Base-by-base conservation (phyloP, 78 protist species). In the Dictyostelium firmibasis region DNA sequence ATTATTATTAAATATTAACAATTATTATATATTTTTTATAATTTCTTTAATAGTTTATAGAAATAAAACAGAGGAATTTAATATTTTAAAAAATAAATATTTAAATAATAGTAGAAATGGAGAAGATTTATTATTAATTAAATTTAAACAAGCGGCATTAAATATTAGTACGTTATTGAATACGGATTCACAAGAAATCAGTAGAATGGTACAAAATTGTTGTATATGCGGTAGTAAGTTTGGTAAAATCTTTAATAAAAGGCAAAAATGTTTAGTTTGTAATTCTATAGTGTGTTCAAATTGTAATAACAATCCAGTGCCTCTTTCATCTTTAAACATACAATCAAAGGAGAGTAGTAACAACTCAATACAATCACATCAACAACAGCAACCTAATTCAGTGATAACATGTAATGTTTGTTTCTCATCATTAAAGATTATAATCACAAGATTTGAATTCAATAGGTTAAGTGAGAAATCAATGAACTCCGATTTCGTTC, bases 221-320 rank as follows among this genome's bases (percentile, higher is more conserved):
- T 69, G 47, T 25, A 74, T 89, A n/a, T 89, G 94, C 47, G 94
- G 87, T 20, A 38, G 38, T 29, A 16, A 44, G 25, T 89, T 89
- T 81, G 94, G 94, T 41, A 81, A 47, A 75, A 89, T 89, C 0
- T 81, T 81, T 38, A 44, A 83, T 20, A 89, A 89, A 78, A 89
- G 82, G 18, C 94, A 89, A 31, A 89, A 81, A 35, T 89, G 94
- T 81, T 35, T 81, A 20, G 75, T 89, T 18, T 89, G 94, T 33
- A 75, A 62, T n/a, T 50, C 64, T 9, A 60, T 81, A 29, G 94
- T 89, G 20, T 89, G 94, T 33, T 64, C 88, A 23, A 69, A 81
- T 33, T 89, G 94, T 70, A 89, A 89, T 31, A 43, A 41, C 1
- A 60, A 89, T 81, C 67, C 67, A 27, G n/a, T 89, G 16, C 83